Base-by-base conservation (phyloP, 306 rosid genomes). In the Dryas octopetala region DNA sequence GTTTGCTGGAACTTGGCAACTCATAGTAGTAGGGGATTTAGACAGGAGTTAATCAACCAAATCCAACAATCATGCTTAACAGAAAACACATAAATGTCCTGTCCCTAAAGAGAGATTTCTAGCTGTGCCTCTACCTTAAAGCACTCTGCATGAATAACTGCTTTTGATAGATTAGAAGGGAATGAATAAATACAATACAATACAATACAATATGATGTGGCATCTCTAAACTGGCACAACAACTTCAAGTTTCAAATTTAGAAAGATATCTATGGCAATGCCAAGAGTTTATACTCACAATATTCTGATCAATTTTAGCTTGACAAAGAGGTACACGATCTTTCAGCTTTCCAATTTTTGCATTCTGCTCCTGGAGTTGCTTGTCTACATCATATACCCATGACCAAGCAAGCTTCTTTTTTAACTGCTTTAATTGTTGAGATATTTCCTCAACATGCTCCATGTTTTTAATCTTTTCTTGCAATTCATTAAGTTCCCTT, bases 351-450 rank as follows among this genome's bases (percentile, higher is more conserved):
- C 77, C 95, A 55, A 94, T 82, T 65, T 8, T 85, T 59, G 44
- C 57, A 78, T 73, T 80, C 67, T 91, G 88, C 43, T 78, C 82
- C 76, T 70, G 78, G 47, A 94, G 86, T 57, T 91, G 81, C 81
- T 70, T 86, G 79, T 94, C 96, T 64, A 87, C 90, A 49, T 90
- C 88, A 82, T 88, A 90, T 62, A 94, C 95, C 97, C 94, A 94
- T 65, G 96, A 85, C 98, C 98, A 94, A 5, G 98, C 97, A 67
- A 91, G 98, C 85, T 91, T 91, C 78, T 90, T 91, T 84, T 86
- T 94, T 71, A 91, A 75, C 76, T 86, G 90, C 75, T 88, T 92
- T 63, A 86, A 80, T 74, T 87, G 82, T 46, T 80, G 75, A 73
- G 93, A 77, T 74, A 91, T 88, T 86, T 89, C 89, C 85, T 94